These are phyloP conservation scores for Neofusicoccum laricinum DNA, from an alignment of 2,329 filamentous ascomycete species.

Conservation along the genomic window DNA sequence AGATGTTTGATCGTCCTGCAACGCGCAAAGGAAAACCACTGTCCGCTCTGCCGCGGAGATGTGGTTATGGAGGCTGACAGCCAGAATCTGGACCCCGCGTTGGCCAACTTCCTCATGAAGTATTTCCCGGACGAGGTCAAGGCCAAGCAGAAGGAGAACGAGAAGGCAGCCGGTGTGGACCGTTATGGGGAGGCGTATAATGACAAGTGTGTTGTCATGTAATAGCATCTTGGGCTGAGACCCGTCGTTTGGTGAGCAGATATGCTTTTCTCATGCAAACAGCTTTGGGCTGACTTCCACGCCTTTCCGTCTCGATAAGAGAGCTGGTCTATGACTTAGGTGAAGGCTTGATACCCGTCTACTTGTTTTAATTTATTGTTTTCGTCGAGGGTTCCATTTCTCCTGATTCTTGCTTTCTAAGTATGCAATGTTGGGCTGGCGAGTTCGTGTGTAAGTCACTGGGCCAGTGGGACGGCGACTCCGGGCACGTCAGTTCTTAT, in stretches of 20 bases:
- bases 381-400: too few relatives aligned
- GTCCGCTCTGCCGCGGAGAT: conserved; percentile 72
- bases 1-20: conserved; percentile 80
- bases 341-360: too few relatives aligned
- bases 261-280: background rate
- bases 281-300: too few relatives aligned
- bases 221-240: background rate
- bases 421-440: too few relatives aligned
- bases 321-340: too few relatives aligned
- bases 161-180: conserved; percentile 71
- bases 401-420: too few relatives aligned
- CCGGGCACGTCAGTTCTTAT: too few relatives aligned
- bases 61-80: conserved; percentile 69
- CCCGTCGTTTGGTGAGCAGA: too few relatives aligned
- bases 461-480: too few relatives aligned
- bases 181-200: conserved; percentile 66
- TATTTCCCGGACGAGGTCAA: conserved; percentile 76
- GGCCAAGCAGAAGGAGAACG: conserved; percentile 62
- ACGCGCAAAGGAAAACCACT: conserved; percentile 63
- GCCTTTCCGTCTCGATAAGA: too few relatives aligned
- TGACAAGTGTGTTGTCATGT: conserved; percentile 61
- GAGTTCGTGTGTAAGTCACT: too few relatives aligned
- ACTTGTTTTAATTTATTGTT: too few relatives aligned
- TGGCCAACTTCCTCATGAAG: conserved; percentile 67
- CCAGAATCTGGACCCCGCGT: conserved; percentile 60